A percentile compares a stretch with the other conserved stretches of the same genome.
phyloP scores from a whole-genome alignment of 2,329 filamentous ascomycete species.

The Aspergillus pseudoterreus region DNA sequence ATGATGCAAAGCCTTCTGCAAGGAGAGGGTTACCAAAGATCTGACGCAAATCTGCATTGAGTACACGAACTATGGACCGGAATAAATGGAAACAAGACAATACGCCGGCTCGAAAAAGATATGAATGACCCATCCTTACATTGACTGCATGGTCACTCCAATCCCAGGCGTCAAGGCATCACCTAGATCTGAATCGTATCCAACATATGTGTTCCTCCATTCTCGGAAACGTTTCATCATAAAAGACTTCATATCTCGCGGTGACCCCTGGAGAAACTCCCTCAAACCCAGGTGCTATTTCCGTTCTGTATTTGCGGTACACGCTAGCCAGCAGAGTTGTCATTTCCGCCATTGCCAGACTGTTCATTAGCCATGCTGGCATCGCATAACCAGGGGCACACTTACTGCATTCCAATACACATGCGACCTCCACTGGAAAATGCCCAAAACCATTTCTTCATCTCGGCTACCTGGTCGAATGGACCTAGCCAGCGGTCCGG shows the following conservation, averaged over 20 bases:
- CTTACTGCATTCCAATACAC: slow-evolving; percentile 38
- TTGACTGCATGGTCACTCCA: background rate
- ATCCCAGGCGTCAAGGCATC: too few species aligned
- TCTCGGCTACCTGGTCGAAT: slow-evolving; percentile 18
- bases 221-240: slow-evolving; percentile 18
- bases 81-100: too few species aligned
- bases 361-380: slow-evolving; percentile 10
- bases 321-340: slow-evolving; percentile 44
- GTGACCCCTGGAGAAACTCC: slow-evolving; percentile 24
- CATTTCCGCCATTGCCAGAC: slow-evolving; percentile 51
- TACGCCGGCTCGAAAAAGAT: too few species aligned
- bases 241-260: slow-evolving; percentile 28
- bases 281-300: slow-evolving; percentile 18
- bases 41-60: too few species aligned
- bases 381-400: background rate
- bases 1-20: too few species aligned
- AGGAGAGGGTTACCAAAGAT: too few species aligned
- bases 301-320: slow-evolving; percentile 43
- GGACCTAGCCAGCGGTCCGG: slow-evolving; percentile 30
- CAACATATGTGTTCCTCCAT: slow-evolving; percentile 6
- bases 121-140: background rate
- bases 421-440: slow-evolving; percentile 41
- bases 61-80: too few species aligned
- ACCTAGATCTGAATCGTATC: background rate
- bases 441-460: slow-evolving; percentile 37